Evolutionary conservation across 2,329 filamentous ascomycete species (phyloP), one percentile per base, ranked within the genome.

Genomic region (Lachnellula hyalina): DNA sequence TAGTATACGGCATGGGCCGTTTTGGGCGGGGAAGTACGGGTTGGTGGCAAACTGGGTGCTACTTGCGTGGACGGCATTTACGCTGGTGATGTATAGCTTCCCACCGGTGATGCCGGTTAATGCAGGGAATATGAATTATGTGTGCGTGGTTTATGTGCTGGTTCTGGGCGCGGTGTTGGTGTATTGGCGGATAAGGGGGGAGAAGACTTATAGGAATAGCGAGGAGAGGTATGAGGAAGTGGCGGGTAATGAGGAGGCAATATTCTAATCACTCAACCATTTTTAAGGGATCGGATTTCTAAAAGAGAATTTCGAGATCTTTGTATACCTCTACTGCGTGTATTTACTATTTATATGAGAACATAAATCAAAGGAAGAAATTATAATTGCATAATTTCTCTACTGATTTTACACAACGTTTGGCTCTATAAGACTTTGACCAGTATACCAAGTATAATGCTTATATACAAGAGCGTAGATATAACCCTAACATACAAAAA

Each of bases 21-120:
- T 87, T 65, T 74, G 76, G 41, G 71, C 87, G n/a, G 77, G 81
- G 0, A 74, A 71, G 21, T 56, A 85, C 44, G 84, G 78, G 19
- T 85, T 82, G 82, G 68, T 76, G 21, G 73, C 78, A 34, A 87
- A 87, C 63, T 53, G 77, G 46, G 75, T 77, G 23, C 81, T 82
- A 7, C 67, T 86, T 21, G 71, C 71, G 1, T 86, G 83, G 61
- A 78, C 81, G 2, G 68, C 76, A 5, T 70, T 85, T 19, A 84
- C 82, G 0, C 83, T 82, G 0, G 75, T 85, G 1, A 74, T 86
- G 4, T 86, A 69, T 55, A 67, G 63, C 3, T 71, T 71, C 54
- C 70, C 70, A 3, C 66, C 67, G 46, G 57, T 59, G 35, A 66
- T 63, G 59, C 70, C 69, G 7, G 68, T 68, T 19, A 51, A 44